Conservation (phyloP, 179 eudicot species). For the Patellifolia procumbens region DNA sequence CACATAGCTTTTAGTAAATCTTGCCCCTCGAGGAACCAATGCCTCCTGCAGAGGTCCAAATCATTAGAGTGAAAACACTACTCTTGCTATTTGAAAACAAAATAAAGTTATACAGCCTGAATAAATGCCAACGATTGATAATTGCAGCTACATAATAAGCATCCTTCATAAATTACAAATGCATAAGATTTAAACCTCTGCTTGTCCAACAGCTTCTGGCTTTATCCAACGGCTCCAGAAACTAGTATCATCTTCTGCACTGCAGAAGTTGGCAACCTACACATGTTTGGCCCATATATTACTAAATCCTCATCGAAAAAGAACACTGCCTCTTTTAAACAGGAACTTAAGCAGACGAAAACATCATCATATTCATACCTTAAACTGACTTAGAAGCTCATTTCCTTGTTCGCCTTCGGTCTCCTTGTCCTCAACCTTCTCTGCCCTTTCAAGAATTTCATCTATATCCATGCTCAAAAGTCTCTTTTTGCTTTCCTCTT, state of each 20-base stretch:
- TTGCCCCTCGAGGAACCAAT: conserved; percentile 94
- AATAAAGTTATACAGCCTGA: neutral
- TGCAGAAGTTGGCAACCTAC: conserved; percentile 93
- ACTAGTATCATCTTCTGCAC: conserved; percentile 92
- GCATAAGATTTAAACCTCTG: conserved; percentile 57
- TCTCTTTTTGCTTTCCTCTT: conserved; percentile 96
- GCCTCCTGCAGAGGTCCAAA: conserved; percentile 58
- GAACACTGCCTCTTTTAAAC: neutral
- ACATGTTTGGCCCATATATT: conserved; percentile 15
- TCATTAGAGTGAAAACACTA: neutral
- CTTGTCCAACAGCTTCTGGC: conserved; percentile 85
- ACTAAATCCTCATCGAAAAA: neutral
- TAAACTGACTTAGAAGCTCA: conserved; percentile 91
- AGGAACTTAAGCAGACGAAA: conserved; percentile 8
- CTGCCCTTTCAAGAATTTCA: conserved; percentile 99
- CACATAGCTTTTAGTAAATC: conserved; percentile 80
- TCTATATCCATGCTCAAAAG: conserved; percentile 94
- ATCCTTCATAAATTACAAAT: conserved; percentile 7
- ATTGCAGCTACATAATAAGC: neutral
- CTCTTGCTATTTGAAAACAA: neutral
- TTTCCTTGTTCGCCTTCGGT: conserved; percentile 63
- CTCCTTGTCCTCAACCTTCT: conserved; percentile 88
- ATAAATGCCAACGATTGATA: neutral
- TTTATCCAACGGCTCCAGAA: conserved; percentile 99
- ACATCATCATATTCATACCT: conserved; percentile 46